Base-by-base conservation (phyloP, 495 filamentous ascomycete genomes). In the Aspergillus mulundensis region DNA sequence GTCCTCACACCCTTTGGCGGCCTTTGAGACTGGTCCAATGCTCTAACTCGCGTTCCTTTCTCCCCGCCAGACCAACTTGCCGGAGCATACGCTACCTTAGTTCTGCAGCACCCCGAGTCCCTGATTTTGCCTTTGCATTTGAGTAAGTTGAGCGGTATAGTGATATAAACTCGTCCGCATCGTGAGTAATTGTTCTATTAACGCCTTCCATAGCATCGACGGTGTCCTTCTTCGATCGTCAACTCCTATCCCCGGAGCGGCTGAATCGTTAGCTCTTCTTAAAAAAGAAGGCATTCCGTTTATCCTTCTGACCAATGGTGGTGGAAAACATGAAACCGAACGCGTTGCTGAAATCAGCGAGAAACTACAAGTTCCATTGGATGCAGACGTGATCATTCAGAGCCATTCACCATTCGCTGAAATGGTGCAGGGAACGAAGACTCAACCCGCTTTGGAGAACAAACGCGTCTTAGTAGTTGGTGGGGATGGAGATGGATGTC, bases 201-300 rank as follows among this genome's bases (percentile, higher is more conserved):
- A 59, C 44, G 25, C 15, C 0, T 28, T 8, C 10, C 23, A 12
- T 50, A 96, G 91, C 69, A 95, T 97, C 65, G 94, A 99, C 67
- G 95, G 95, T 57, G 95, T 99, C 23, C 86, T 99, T 18, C 79
- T 96, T n/a, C 90, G 91, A 66, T 84, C 86, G 59, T 83, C 87
- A 0, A 82, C 81, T 51, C 86, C 91, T 8, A 84, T 96, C 32
- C 86, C 91, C n/a, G 84, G 85, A 30, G 95, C 95, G 0, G 74
- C 82, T n/a, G 74, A 86, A 55, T 78, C 91, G 14, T 79, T 99
- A n/a, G 61, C 67, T 12, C 83, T 82, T 58, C 84, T 97, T 20
- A 82, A 92, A 59, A 61, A 80, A 20, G 77, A 88, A 47, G 74
- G 77, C 7, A 88, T 95, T 46, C 89, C 88, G 11, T 95, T 89